These are phyloP conservation scores for Gossypium thurberi DNA, from an alignment of 345 rosid species.

Conservation along the genomic window DNA sequence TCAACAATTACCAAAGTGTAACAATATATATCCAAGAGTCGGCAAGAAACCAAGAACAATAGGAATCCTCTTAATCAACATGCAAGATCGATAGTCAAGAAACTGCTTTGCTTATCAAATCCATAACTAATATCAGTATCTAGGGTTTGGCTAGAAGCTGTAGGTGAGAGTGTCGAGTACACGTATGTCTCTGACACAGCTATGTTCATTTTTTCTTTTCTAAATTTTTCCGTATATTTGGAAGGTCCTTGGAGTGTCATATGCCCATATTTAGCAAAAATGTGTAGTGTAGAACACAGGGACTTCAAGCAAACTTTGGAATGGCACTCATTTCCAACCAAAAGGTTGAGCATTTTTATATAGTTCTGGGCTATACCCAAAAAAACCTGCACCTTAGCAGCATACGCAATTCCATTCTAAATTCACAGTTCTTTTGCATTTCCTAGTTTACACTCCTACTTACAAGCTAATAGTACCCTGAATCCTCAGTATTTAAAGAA, in stretches of 20 bases:
- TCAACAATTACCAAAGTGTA: neutral
- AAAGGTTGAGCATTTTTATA: neutral
- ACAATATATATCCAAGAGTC: neutral
- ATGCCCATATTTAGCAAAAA: too few relatives aligned
- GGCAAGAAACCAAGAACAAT: neutral
- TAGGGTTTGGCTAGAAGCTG: neutral
- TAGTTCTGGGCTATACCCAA: neutral
- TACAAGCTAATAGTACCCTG: neutral
- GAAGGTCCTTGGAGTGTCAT: too few relatives aligned
- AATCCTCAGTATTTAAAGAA: neutral
- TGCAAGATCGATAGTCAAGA: neutral
- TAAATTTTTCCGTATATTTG: too few relatives aligned
- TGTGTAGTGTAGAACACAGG: too few relatives aligned
- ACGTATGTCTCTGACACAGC: too few relatives aligned
- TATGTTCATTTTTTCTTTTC: too few relatives aligned
- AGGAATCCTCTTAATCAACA: neutral
- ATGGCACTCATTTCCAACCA: neutral
- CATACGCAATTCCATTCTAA: neutral
- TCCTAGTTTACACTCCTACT: neutral
- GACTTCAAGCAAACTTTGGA: too few relatives aligned
- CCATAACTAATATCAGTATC: neutral
- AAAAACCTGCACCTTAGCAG: neutral
- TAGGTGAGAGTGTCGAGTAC: too few relatives aligned
- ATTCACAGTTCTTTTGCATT: neutral
- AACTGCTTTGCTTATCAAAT: neutral